Base-by-base conservation (phyloP, 2,329 filamentous ascomycete genomes). In the Botrytis tulipae region DNA sequence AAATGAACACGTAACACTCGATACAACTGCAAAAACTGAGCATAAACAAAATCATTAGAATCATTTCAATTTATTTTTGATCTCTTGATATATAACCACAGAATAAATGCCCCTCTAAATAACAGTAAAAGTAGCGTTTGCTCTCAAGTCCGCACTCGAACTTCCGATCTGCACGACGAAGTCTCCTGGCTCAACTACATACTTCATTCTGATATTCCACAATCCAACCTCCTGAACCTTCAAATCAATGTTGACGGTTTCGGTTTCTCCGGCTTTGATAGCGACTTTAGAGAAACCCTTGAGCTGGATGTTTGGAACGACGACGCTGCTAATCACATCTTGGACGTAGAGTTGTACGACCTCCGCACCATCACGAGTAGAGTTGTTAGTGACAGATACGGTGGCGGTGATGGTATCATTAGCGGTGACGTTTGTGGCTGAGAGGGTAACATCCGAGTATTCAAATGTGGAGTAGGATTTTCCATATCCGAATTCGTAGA, bases 401-500 rank as follows among this genome's bases (percentile, higher is more conserved):
- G 83, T 85, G 2, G 87, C 87, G 32, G 82, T 86, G 81, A 86
- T 87, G 16, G 87, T 82, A 5, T 87, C 83, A 72, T 86, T 86
- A 79, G 78, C 67, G 14, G 72, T 67, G 29, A 75, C 78, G 82
- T 76, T 79, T 1, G 75, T 75, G 35, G 77, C 76, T 73, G 86
- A 88, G 9, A 82, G 77, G 54, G 83, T 84, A 57, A 87, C 74
- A 46, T 85, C 83, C 1, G 85, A 85, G 61, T 91, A 84, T 12
- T 85, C 81, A 79, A 89, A 93, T 0, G 83, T 86, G 1, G 88
- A 91, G 83, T 92, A 92, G 0, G 87, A 89, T 6, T 97, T 87
- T 0, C 95, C 95, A 73, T 90, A 94, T 0, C 95, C 95, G 78
- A 98, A 98, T 70, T 94, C 92, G 80, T 92, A 98, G 1, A 93